Conservation (phyloP, 1,284 basidiomycete genomes). For the Xerocomus minutiporus region DNA sequence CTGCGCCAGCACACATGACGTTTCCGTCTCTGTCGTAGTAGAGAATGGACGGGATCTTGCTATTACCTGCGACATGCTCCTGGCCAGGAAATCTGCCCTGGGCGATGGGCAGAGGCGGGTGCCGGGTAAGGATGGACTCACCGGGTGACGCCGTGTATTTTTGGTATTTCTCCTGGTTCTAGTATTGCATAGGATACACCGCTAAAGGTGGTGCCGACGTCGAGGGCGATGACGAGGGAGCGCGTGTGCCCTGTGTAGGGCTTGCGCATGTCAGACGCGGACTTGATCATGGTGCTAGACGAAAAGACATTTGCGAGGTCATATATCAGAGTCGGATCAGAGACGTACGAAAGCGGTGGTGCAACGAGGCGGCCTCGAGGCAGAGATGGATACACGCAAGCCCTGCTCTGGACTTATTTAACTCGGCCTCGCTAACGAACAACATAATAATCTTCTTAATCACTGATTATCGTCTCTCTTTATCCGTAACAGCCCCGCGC, state of each 20-base stretch:
- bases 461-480: conserved; percentile 35
- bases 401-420: conserved; percentile 2
- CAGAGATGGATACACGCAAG: conserved; percentile 20
- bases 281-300: conserved; percentile 17
- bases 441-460: conserved; percentile 2
- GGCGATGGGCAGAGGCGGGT: conserved; percentile 11
- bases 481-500: conserved; percentile 10
- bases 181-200: conserved; percentile 74
- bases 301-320: not conserved
- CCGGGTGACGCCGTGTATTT: conserved; percentile 71
- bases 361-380: conserved; percentile 25
- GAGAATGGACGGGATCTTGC: conserved; percentile 72
- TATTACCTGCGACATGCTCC: conserved; percentile 78
- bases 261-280: conserved; percentile 55
- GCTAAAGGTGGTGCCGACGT: conserved; percentile 73
- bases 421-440: not conserved
- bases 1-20: conserved; percentile 68
- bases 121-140: conserved; percentile 25
- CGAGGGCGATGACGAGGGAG: conserved; percentile 68
- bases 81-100: conserved; percentile 65
- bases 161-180: conserved; percentile 67
- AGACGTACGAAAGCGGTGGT: not conserved
- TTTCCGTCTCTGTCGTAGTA: conserved; percentile 62
- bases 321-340: not conserved
- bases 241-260: conserved; percentile 60